Conservation (phyloP, 2,329 filamentous ascomycete species). For the Helotiales sp. region DNA sequence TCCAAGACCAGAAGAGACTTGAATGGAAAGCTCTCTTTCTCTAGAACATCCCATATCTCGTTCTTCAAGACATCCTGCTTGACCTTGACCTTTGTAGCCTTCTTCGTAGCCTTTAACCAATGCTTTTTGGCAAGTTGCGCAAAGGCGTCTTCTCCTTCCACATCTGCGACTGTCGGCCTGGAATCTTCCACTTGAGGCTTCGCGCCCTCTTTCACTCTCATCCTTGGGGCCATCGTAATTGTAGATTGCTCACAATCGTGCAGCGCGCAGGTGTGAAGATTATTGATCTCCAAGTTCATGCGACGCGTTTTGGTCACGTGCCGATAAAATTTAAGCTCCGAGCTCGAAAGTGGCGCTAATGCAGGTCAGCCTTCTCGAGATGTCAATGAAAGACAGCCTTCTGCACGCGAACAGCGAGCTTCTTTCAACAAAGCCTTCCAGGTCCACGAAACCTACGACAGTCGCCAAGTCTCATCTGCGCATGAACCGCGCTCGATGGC, state of each 20-base stretch:
- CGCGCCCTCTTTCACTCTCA: conserved; percentile 28
- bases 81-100: conserved; percentile 65
- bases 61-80: conserved; percentile 80
- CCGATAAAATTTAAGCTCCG: neutral
- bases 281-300: conserved; percentile 1
- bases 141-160: conserved; percentile 71
- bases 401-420: neutral
- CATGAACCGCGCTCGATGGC: conserved; percentile 1
- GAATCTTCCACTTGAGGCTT: conserved; percentile 42
- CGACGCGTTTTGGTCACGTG: conserved; percentile 2
- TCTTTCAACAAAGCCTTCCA: neutral
- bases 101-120: conserved; percentile 72
- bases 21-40: conserved; percentile 76
- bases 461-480: neutral
- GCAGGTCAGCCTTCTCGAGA: neutral
- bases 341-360: neutral
- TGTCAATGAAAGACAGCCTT: neutral
- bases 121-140: conserved; percentile 77
- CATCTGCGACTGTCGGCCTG: conserved; percentile 65
- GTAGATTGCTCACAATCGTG: conserved; percentile 14
- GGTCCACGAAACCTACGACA: neutral
- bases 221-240: conserved; percentile 34
- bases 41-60: conserved; percentile 85
- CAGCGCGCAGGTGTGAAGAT: conserved; percentile 7
- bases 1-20: conserved; percentile 81